A percentile compares a stretch with the other conserved stretches of the same genome.
phyloP scores from a whole-genome alignment of 345 rosid genomes.

The Hibiscus syriacus region DNA sequence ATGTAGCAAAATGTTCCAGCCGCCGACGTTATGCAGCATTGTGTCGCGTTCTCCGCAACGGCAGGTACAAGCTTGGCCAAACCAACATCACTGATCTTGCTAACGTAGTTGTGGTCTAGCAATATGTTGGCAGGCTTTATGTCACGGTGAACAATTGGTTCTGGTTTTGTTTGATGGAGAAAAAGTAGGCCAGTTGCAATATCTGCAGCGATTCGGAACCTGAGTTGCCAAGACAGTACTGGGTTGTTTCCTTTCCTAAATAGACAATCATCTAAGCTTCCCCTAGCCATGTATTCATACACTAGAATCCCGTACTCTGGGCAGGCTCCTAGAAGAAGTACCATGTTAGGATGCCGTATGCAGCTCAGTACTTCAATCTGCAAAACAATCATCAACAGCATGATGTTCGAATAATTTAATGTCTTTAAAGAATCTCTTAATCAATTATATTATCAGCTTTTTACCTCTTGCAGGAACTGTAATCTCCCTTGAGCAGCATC shows the following conservation, averaged over 20 bases:
- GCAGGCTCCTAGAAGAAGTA: slow-evolving; percentile 90
- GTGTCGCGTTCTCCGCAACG: slow-evolving; percentile 71
- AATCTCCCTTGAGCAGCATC: slow-evolving; percentile 91
- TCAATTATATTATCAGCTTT: background rate
- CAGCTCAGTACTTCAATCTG: slow-evolving; percentile 86
- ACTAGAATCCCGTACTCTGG: slow-evolving; percentile 85
- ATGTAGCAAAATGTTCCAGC: slow-evolving; percentile 94
- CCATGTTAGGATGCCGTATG: slow-evolving; percentile 96
- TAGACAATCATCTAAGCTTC: slow-evolving; percentile 82
- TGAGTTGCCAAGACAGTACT: slow-evolving; percentile 70
- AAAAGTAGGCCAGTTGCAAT: slow-evolving; percentile 75
- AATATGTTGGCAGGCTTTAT: slow-evolving; percentile 87
- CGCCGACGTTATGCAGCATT: slow-evolving; percentile 57
- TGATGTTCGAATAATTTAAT: background rate
- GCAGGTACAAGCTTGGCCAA: slow-evolving; percentile 82
- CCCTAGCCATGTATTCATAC: slow-evolving; percentile 84
- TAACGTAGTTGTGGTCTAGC: slow-evolving; percentile 69
- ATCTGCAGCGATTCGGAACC: slow-evolving; percentile 89
- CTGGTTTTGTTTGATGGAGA: slow-evolving; percentile 93
- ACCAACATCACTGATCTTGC: slow-evolving; percentile 86
- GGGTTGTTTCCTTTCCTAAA: slow-evolving; percentile 41
- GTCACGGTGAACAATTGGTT: slow-evolving; percentile 96
- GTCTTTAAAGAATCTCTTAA: background rate
- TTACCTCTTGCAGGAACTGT: slow-evolving; percentile 88
- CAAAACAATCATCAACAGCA: background rate